A percentile compares a stretch with the other conserved stretches of the same genome.
These are phyloP conservation scores for Agastache rugosa DNA, from an alignment of 257 asterid species.

Conservation along the genomic window DNA sequence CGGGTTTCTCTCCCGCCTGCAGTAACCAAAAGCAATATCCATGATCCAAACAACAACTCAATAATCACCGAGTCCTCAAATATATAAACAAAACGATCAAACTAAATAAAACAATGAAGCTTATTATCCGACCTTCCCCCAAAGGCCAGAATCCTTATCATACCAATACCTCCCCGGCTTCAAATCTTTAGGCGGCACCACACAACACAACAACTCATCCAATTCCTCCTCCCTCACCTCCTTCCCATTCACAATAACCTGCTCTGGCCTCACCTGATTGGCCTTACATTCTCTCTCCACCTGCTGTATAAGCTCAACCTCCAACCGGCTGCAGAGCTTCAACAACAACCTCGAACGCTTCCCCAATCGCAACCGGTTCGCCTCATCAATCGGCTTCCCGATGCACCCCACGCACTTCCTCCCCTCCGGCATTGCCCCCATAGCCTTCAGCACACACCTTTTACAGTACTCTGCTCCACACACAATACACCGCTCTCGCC, in stretches of 20 bases:
- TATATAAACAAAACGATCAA: constrained; percentile 14
- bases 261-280: constrained; percentile 68
- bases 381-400: constrained; percentile 62
- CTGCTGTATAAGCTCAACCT: constrained; percentile 53
- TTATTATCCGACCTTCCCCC: constrained; percentile 70
- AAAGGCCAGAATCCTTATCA: constrained; percentile 78
- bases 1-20: constrained; percentile 80
- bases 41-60: constrained; percentile 1
- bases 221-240: constrained; percentile 61
- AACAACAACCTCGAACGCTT: constrained; percentile 50
- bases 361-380: constrained; percentile 58
- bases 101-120: not conserved
- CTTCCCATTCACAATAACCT: constrained; percentile 62
- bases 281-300: constrained; percentile 66
- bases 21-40: constrained; percentile 26
- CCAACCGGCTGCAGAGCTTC: constrained; percentile 49
- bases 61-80: not conserved
- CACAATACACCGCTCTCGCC: constrained; percentile 56
- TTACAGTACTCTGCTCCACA: constrained; percentile 74
- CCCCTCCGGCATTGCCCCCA: constrained; percentile 94
- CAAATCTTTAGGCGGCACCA: constrained; percentile 55
- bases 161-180: constrained; percentile 80
- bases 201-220: constrained; percentile 57
- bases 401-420: constrained; percentile 77
- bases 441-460: constrained; percentile 64